Percentiles rank a stretch among this genome's conserved stretches.
These are phyloP conservation scores for Barnettozyma salicaria DNA, from an alignment of 805 yeast species.

Conservation along the genomic window DNA sequence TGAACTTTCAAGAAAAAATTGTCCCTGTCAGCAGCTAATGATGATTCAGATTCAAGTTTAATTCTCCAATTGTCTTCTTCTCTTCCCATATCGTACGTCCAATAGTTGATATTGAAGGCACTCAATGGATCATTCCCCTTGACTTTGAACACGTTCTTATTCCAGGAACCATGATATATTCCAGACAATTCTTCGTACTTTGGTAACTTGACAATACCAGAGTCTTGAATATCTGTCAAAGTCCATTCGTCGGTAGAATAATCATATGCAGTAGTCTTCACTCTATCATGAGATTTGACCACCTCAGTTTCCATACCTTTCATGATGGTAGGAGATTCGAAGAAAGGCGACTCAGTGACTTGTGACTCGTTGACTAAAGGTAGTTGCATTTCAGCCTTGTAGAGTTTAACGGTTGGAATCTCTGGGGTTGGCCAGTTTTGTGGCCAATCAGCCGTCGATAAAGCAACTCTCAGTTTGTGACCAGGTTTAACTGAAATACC, in stretches of 20 bases:
- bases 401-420: conserved; percentile 32
- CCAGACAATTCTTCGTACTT: conserved; percentile 31
- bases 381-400: conserved; percentile 27
- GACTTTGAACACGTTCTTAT: conserved; percentile 35
- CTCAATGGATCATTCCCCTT: conserved; percentile 34
- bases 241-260: conserved; percentile 20
- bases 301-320: conserved; percentile 23
- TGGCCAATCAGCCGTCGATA: conserved; percentile 44
- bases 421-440: conserved; percentile 42
- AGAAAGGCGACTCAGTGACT: conserved; percentile 21
- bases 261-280: conserved; percentile 18
- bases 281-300: conserved; percentile 22
- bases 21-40: conserved; percentile 28
- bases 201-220: conserved; percentile 31
- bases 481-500: conserved; percentile 34
- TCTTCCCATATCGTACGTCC: conserved; percentile 39
- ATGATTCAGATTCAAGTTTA: conserved; percentile 29
- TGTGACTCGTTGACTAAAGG: conserved; percentile 25
- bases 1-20: conserved; percentile 31
- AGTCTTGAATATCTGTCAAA: conserved; percentile 27
- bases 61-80: conserved; percentile 32
- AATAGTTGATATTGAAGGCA: conserved; percentile 34
- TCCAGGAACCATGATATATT: conserved; percentile 35
- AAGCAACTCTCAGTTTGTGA: conserved; percentile 35
- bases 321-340: conserved; percentile 29